Conservation (phyloP, 2,329 filamentous ascomycete species). For the Monilinia polystroma region DNA sequence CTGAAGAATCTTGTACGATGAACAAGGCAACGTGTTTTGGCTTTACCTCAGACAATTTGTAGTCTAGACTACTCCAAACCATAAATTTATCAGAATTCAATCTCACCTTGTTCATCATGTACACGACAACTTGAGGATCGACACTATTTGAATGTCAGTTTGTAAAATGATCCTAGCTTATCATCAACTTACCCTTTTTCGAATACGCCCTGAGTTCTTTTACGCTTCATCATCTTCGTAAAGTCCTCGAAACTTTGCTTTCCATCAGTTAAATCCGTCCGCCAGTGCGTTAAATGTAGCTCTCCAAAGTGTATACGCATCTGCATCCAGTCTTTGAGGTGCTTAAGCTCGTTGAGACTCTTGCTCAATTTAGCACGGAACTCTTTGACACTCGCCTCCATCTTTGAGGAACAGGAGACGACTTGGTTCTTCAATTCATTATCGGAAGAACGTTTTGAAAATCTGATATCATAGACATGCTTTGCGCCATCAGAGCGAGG, state of each 20-base stretch:
- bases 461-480: background rate
- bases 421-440: background rate
- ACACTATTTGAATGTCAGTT: constrained; percentile 17
- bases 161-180: background rate
- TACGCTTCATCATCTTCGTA: constrained; percentile 33
- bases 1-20: constrained; percentile 29
- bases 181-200: constrained; percentile 36
- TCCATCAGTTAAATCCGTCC: constrained; percentile 26
- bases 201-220: constrained; percentile 32
- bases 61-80: constrained; percentile 24
- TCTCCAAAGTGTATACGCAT: constrained; percentile 40
- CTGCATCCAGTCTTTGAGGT: constrained; percentile 35
- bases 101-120: constrained; percentile 28
- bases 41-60: constrained; percentile 25
- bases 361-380: constrained; percentile 26
- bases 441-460: background rate
- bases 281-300: constrained; percentile 31
- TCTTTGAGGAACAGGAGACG: background rate
- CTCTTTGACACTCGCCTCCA: constrained; percentile 7
- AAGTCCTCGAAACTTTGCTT: constrained; percentile 32
- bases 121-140: constrained; percentile 29
- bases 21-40: constrained; percentile 34
- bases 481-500: background rate
- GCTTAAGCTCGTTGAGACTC: constrained; percentile 30
- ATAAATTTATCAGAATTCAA: constrained; percentile 26